Base-by-base conservation (phyloP, 2,329 filamentous ascomycete species). In the Penicillium frequentans region DNA sequence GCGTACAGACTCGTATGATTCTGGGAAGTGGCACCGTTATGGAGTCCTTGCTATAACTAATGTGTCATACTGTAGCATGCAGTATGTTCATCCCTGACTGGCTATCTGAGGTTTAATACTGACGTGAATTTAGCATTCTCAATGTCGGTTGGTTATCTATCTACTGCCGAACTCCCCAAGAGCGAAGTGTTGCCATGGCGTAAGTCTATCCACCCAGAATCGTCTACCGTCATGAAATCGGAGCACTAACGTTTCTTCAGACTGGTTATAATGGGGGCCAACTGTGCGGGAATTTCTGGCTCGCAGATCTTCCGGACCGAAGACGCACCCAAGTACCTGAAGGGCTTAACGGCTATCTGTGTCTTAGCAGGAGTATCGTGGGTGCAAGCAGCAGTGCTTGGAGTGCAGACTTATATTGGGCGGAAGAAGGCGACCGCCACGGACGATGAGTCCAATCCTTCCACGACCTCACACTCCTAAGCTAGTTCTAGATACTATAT, bases 71-170 rank as follows among this genome's bases (percentile, higher is more conserved):
- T 69, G 66, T 27, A 74, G 70, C 47, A 71, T 77, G 52, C 75
- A 78, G 69, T 74, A 67, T 51, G 69, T 67, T 5, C 26, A 7
- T 9, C 6, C n/a, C 39, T 9, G 2, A 45, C 5, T 5, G 3
- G 19, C 6, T 39, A 11, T 16, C 33, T 26, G 14, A 9, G 9
- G 7, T 11, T n/a, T 3, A 35, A 47, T 2, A 21, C 59, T 66
- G 42, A 62, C 54, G 55, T 23, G 8, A 42, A 21, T 3, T 31
- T 54, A 65, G 70, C 23, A 64, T 72, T 16, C 75, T 86, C 23
- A 86, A 86, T 64, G 84, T 86, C 49, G 80, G 83, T 1, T 86
- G 84, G 83, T 76, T 86, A 67, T 85, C 82, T 0, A 72, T 86
- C 1, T 77, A 81, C 2, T 77, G 84, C 65, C 75, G 76, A 0